These are phyloP conservation scores for Cyanidiococcus yangmingshanensis DNA, from an alignment of 23 red algal genomes.

Conservation along the genomic window DNA sequence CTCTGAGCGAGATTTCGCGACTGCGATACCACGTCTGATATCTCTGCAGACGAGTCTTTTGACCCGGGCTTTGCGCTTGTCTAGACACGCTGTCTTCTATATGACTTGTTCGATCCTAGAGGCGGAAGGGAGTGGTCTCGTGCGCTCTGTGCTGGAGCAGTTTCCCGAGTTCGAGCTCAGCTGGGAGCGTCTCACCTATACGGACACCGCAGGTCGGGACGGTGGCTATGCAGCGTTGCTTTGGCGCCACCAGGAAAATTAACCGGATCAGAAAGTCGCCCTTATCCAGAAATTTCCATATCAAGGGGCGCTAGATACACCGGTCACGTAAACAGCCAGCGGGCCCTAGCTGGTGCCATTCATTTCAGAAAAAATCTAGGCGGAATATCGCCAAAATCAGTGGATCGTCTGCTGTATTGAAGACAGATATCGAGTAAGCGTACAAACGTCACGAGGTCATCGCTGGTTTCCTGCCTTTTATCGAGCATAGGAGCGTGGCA, in stretches of 20 bases:
- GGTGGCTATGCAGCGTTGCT: conserved; percentile 3
- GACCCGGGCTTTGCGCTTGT: background rate
- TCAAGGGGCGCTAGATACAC: no score
- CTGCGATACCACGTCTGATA: background rate
- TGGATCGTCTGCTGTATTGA: no score
- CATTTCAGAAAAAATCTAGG: no score
- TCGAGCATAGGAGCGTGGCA: no score
- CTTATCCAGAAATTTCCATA: no score
- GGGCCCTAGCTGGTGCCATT: no score
- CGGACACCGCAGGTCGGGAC: background rate
- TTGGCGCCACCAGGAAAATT: background rate
- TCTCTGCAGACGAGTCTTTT: background rate
- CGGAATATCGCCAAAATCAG: no score
- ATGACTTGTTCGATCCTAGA: background rate
- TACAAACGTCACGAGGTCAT: no score
- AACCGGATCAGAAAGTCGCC: no score
- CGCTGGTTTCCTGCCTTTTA: no score
- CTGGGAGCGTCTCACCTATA: background rate
- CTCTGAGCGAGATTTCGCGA: background rate
- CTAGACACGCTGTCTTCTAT: background rate
- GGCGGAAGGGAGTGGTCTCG: background rate
- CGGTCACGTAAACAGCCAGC: no score
- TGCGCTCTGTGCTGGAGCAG: background rate
- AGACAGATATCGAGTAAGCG: no score
- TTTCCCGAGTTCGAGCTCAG: background rate